phyloP scores from a whole-genome alignment of 2,329 filamentous ascomycete species.

The Didymella pomorum region DNA sequence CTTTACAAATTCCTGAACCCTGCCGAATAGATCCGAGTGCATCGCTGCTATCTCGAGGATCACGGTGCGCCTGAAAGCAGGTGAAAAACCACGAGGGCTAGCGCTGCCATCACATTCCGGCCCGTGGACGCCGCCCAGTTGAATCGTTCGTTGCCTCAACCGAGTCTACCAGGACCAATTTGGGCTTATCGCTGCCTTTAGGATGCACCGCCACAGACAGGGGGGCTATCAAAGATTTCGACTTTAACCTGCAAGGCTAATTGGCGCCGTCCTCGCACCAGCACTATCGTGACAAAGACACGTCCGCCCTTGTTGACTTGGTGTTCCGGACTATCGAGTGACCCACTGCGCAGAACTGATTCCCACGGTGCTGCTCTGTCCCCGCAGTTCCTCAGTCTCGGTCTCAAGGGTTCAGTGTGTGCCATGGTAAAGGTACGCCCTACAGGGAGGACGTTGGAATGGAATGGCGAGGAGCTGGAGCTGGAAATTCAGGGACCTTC shows the following conservation, averaged over 20 bases:
- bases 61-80: background rate
- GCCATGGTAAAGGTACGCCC: conserved; percentile 24
- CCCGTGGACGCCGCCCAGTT: conserved; percentile 8
- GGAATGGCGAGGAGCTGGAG: background rate
- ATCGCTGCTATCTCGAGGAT: background rate
- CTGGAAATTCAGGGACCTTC: background rate
- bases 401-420: conserved; percentile 4
- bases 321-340: conserved; percentile 20
- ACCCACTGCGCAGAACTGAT: conserved; percentile 6
- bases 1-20: background rate
- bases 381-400: conserved; percentile 10
- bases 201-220: conserved; percentile 19
- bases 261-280: conserved; percentile 1
- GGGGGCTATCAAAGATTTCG: background rate
- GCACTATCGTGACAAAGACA: conserved; percentile 14
- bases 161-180: background rate
- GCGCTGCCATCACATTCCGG: conserved; percentile 1
- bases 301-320: conserved; percentile 9
- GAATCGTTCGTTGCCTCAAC: conserved; percentile 14
- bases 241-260: background rate
- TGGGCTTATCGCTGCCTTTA: conserved; percentile 14
- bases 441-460: background rate
- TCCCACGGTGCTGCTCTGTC: conserved; percentile 1
- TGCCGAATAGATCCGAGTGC: background rate
- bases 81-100: conserved; percentile 14